These are phyloP conservation scores for Conticribra weissflogii DNA, from an alignment of 108 stramenopile species.

Conservation along the genomic window DNA sequence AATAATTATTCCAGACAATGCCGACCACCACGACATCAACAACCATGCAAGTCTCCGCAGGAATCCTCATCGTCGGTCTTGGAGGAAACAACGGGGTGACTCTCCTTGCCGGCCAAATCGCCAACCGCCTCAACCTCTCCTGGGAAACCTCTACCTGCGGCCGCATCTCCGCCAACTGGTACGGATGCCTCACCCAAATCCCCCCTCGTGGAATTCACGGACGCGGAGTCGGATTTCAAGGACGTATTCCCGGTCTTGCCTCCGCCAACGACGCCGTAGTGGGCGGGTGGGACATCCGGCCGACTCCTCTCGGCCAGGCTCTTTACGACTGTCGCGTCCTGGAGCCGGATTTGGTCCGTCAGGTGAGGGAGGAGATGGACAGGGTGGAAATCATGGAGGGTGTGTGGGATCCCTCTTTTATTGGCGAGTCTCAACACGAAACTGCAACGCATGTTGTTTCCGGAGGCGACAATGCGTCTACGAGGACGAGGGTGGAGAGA, in stretches of 20 bases:
- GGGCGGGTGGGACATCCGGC: slow-evolving; percentile 75
- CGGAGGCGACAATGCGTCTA: slow-evolving; percentile 38
- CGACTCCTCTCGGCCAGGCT: slow-evolving; percentile 73
- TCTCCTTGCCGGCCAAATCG: slow-evolving; percentile 72
- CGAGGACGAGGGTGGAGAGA: slow-evolving; percentile 57
- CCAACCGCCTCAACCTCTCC: slow-evolving; percentile 58
- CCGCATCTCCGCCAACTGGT: slow-evolving; percentile 65
- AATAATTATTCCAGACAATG: neutral
- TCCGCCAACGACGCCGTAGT: slow-evolving; percentile 48
- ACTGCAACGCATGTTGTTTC: slow-evolving; percentile 62
- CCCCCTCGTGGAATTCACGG: slow-evolving; percentile 49
- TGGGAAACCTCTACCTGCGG: slow-evolving; percentile 57
- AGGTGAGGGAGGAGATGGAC: slow-evolving; percentile 75
- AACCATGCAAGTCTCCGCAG: slow-evolving; percentile 36
- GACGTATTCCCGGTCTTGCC: slow-evolving; percentile 50
- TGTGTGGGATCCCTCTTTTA: slow-evolving; percentile 78
- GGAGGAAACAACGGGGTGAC: slow-evolving; percentile 88
- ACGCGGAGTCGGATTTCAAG: slow-evolving; percentile 56
- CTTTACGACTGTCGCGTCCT: slow-evolving; percentile 75
- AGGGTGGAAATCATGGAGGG: slow-evolving; percentile 61
- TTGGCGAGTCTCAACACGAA: slow-evolving; percentile 62
- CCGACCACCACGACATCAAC: neutral
- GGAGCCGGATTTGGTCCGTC: slow-evolving; percentile 82
- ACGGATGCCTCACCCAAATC: slow-evolving; percentile 85
- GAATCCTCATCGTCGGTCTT: slow-evolving; percentile 81